Percentiles rank a stretch among this genome's conserved stretches.
These are phyloP conservation scores for Pochonia chlamydosporia DNA, from an alignment of 2,329 filamentous ascomycete genomes.

Conservation along the genomic window DNA sequence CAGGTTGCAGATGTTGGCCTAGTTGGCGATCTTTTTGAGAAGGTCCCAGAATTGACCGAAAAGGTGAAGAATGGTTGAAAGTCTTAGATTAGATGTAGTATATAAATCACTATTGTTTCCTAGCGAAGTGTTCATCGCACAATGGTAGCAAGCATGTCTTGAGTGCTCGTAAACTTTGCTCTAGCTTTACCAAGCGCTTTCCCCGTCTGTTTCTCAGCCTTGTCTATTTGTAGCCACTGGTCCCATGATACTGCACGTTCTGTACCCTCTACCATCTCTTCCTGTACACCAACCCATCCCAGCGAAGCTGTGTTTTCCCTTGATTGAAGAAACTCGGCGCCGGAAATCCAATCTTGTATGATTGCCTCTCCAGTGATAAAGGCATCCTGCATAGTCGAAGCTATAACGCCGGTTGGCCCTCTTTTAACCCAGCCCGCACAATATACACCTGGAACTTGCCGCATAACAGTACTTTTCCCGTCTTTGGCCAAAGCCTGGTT, in stretches of 20 bases:
- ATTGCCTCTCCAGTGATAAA: constrained; percentile 85
- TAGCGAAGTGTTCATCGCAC: constrained; percentile 21
- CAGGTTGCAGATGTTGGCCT: constrained; percentile 95
- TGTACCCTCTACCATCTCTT: constrained; percentile 47
- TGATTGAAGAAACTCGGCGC: constrained; percentile 31
- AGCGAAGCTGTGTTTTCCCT: constrained; percentile 8
- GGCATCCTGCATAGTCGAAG: constrained; percentile 91
- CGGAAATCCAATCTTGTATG: constrained; percentile 63
- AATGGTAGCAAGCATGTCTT: constrained; percentile 52
- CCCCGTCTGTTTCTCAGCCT: constrained; percentile 66
- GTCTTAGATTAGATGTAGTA: constrained; percentile 7
- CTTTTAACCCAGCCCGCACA: constrained; percentile 96
- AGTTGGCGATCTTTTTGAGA: constrained; percentile 92
- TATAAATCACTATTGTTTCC: background rate
- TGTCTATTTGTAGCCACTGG: constrained; percentile 80
- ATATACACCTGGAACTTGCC: constrained; percentile 65
- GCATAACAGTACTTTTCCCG: constrained; percentile 27
- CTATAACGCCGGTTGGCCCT: constrained; percentile 92
- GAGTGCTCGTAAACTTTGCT: constrained; percentile 58
- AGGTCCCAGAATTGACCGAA: constrained; percentile 91
- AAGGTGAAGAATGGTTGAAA: constrained; percentile 64
- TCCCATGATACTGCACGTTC: constrained; percentile 69
- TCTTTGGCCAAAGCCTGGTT: constrained; percentile 21
- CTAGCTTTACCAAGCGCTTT: constrained; percentile 65
- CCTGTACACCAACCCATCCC: constrained; percentile 74